phyloP scores from a whole-genome alignment of 2,329 filamentous ascomycete genomes.

The Cadophora luteo-olivacea region DNA sequence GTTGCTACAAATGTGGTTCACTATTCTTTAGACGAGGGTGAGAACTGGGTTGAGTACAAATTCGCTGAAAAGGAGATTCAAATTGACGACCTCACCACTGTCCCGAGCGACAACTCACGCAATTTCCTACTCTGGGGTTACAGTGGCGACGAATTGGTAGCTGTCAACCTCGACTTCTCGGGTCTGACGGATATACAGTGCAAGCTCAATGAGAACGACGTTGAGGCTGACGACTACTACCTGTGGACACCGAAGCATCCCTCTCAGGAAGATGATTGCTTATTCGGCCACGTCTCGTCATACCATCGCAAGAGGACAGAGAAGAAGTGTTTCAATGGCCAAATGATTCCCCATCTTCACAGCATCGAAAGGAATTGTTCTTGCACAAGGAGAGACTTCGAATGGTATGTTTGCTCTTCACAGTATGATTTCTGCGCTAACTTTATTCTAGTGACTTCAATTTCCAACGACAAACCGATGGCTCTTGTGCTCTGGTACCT shows the following conservation, averaged over 20 bases:
- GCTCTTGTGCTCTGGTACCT: conserved; percentile 77
- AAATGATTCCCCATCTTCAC: conserved; percentile 73
- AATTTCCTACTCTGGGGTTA: conserved; percentile 92
- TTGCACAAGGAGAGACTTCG: conserved; percentile 85
- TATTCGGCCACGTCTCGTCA: conserved; percentile 89
- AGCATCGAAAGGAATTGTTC: conserved; percentile 76
- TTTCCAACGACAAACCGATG: conserved; percentile 79
- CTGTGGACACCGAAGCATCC: conserved; percentile 91
- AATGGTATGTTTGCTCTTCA: conserved; percentile 70
- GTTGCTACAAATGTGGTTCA: conserved; percentile 71
- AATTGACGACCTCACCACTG: conserved; percentile 82
- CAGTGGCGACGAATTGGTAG: conserved; percentile 63
- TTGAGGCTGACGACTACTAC: conserved; percentile 75
- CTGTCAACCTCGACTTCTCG: conserved; percentile 88
- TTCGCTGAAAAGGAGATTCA: conserved; percentile 76
- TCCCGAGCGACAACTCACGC: conserved; percentile 86
- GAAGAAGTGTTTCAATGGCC: conserved; percentile 81
- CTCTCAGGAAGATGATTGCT: conserved; percentile 75
- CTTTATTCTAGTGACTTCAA: conserved; percentile 78
- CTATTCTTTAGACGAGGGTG: conserved; percentile 83
- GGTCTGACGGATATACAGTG: conserved; percentile 79
- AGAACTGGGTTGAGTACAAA: conserved; percentile 76
- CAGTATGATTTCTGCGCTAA: conserved; percentile 29
- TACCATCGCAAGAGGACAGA: conserved; percentile 91
- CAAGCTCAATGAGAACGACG: conserved; percentile 66